phyloP scores from a whole-genome alignment of 2,329 filamentous ascomycete species.

The Penicillium sp. region DNA sequence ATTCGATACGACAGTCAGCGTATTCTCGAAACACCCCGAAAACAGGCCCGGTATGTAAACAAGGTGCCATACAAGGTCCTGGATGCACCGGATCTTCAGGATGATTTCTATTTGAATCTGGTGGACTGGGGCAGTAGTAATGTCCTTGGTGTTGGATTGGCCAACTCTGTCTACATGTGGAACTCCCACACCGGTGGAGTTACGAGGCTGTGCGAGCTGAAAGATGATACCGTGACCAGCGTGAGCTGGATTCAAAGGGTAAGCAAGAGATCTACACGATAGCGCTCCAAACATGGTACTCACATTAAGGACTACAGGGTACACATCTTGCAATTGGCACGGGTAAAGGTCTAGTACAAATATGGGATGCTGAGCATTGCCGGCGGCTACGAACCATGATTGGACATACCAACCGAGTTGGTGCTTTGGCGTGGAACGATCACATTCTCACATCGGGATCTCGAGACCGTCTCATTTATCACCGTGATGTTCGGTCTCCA shows the following conservation, averaged over 20 bases:
- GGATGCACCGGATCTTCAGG: slow-evolving; percentile 90
- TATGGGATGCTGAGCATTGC: slow-evolving; percentile 90
- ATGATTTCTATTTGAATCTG: slow-evolving; percentile 96
- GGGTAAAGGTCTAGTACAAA: slow-evolving; percentile 89
- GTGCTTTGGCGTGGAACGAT: slow-evolving; percentile 94
- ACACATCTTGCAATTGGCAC: slow-evolving; percentile 96
- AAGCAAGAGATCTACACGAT: slow-evolving; percentile 21
- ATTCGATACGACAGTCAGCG: slow-evolving; percentile 90
- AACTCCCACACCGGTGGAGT: slow-evolving; percentile 88
- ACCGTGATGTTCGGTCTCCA: slow-evolving; percentile 89
- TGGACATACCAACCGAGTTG: slow-evolving; percentile 88
- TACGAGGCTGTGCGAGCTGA: slow-evolving; percentile 87
- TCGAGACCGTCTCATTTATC: slow-evolving; percentile 87
- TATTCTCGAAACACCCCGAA: slow-evolving; percentile 85
- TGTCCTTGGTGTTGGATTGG: slow-evolving; percentile 86
- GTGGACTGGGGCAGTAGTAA: slow-evolving; percentile 98
- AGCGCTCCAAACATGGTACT: neutral
- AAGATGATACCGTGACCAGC: slow-evolving; percentile 91
- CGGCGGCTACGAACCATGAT: slow-evolving; percentile 92
- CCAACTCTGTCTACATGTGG: slow-evolving; percentile 97
- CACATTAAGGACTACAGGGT: slow-evolving; percentile 50
- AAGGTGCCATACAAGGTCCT: slow-evolving; percentile 98
- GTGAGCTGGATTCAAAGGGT: slow-evolving; percentile 96
- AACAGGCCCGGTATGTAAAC: slow-evolving; percentile 83
- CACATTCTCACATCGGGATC: slow-evolving; percentile 96